A percentile compares a stretch with the other conserved stretches of the same genome.
phyloP scores from a whole-genome alignment of 2,329 filamentous ascomycete species.

The Harringtonia lauricola region DNA sequence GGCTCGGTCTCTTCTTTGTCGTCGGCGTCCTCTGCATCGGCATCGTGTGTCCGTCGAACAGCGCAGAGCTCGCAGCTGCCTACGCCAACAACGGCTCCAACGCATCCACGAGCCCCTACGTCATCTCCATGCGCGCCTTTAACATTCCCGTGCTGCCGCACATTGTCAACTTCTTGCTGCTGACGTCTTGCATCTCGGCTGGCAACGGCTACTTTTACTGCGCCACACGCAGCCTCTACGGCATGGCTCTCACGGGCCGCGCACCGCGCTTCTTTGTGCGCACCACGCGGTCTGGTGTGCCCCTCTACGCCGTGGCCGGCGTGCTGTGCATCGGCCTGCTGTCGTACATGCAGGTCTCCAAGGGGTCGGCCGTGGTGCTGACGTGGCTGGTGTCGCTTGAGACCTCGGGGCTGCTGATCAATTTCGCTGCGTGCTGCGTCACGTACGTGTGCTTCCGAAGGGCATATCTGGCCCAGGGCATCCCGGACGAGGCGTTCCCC shows the following conservation, averaged over 20 bases:
- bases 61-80: conserved; percentile 16
- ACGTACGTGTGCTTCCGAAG: too few species aligned
- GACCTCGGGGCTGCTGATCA: too few species aligned
- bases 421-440: too few species aligned
- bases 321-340: too few species aligned
- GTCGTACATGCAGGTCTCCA: too few species aligned
- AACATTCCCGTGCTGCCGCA: conserved; percentile 56
- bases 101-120: conserved; percentile 40
- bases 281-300: conserved; percentile 38
- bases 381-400: too few species aligned
- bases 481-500: too few species aligned
- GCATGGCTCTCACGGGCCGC: conserved; percentile 45
- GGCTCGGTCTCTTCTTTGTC: conserved; percentile 19
- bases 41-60: conserved; percentile 16
- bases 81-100: conserved; percentile 20
- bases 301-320: conserved; percentile 39
- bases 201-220: conserved; percentile 53
- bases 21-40: conserved; percentile 16
- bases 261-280: conserved; percentile 44
- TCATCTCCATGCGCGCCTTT: conserved; percentile 58
- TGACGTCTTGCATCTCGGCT: conserved; percentile 59
- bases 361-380: too few species aligned
- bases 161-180: conserved; percentile 65
- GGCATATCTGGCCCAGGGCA: too few species aligned
- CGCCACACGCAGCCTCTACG: conserved; percentile 47